Evolutionary conservation across 805 yeast genomes (phyloP), one percentile per base, ranked within the genome.

Genomic region (Yarrowia yakushimensis): DNA sequence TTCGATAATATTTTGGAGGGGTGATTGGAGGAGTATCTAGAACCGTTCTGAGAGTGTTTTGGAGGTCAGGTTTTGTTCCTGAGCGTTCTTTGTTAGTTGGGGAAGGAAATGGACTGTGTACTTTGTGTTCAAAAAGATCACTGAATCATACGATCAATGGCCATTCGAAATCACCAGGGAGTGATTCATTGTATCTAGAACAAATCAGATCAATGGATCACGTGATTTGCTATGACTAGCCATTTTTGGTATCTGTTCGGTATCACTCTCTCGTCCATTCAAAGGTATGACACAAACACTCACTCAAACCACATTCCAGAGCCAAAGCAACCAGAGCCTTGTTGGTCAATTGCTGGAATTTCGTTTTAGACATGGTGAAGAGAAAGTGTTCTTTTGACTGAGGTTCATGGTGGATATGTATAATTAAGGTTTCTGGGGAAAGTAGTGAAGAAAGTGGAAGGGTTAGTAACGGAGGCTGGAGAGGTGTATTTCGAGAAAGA

Each of bases 241-340:
- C n/a, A n/a, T n/a, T n/a, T n/a, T n/a, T n/a, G 9, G 9, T 11
- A 18, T 20, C 55, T 25, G n/a, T n/a, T n/a, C n/a, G n/a, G n/a
- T n/a, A n/a, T n/a, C n/a, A n/a, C 27, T 8, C 8, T 25, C 27
- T 25, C 27, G 8, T 25, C 8, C 27, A 25, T 25, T 25, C 27
- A 8, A n/a, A n/a, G n/a, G n/a, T n/a, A n/a, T n/a, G n/a, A n/a
- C n/a, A n/a, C n/a, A 52, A 45, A 17, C n/a, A 27, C 61, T 41
- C 39, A 55, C 61, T 41, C 48, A 55, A 39, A 1, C 61, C 61
- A 20, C 61, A 55, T 13, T 55, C 61, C 12, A 27, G 22, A 5
- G 61, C 46, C 36, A 55, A 10, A 1, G 61, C n/a, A 4, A 11
- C 22, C 48, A 55, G 23, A 20, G 61, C 61, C 13, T 52, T 52